Conservation (phyloP, 192 early-diverging fungal genomes). For the Coemansia sp. region DNA sequence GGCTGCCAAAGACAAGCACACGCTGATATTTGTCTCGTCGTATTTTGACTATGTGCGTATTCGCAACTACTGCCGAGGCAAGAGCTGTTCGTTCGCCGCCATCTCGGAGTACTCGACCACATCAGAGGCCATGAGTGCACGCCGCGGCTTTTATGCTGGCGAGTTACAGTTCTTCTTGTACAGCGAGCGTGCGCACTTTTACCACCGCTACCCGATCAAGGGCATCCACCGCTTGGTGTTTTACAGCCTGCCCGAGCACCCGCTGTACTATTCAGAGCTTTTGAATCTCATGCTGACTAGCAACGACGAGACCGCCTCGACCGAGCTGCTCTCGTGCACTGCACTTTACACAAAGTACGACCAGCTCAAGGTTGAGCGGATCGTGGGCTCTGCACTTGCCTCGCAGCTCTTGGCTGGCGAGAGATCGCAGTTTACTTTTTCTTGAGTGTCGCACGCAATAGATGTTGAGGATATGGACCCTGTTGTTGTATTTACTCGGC, state of each 20-base stretch:
- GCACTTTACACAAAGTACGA: slow-evolving; percentile 80
- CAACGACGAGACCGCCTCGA: slow-evolving; percentile 50
- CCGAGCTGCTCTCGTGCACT: slow-evolving; percentile 57
- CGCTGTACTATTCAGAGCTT: slow-evolving; percentile 86
- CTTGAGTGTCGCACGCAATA: slow-evolving; percentile 22
- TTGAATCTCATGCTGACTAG: slow-evolving; percentile 63
- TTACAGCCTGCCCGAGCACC: slow-evolving; percentile 83
- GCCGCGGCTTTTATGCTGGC: slow-evolving; percentile 79
- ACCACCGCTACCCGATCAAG: slow-evolving; percentile 78
- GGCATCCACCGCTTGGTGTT: slow-evolving; percentile 84
- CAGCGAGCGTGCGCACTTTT: slow-evolving; percentile 98
- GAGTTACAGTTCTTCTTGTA: slow-evolving; percentile 72
- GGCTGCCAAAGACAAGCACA: slow-evolving; percentile 57
- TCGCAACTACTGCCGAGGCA: slow-evolving; percentile 81
- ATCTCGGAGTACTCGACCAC: slow-evolving; percentile 89
- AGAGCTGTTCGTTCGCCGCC: slow-evolving; percentile 68
- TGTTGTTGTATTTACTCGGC: not conserved
- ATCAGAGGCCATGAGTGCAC: slow-evolving; percentile 71
- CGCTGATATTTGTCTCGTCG: slow-evolving; percentile 79
- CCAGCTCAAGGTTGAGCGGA: slow-evolving; percentile 79
- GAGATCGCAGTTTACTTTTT: slow-evolving; percentile 58
- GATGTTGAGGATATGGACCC: not conserved
- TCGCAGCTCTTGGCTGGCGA: slow-evolving; percentile 68
- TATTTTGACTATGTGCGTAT: slow-evolving; percentile 97
- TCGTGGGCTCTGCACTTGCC: slow-evolving; percentile 77